Percentiles rank a stretch among this genome's conserved stretches.
Conservation (phyloP, 163 green algal genomes). For the Chlorella variabilis region DNA sequence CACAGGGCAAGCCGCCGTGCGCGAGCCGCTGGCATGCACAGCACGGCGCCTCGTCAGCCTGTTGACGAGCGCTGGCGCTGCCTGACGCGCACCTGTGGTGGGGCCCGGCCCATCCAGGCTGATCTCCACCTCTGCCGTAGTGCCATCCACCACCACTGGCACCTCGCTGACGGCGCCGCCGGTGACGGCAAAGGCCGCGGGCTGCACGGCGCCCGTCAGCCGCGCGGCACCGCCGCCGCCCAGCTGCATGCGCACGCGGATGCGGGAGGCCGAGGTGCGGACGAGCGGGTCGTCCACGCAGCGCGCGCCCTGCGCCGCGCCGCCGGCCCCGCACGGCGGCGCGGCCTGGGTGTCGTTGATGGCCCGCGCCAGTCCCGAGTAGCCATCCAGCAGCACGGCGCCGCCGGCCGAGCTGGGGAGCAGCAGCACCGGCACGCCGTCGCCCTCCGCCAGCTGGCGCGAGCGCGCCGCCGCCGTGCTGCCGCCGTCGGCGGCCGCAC, state of each 20-base stretch:
- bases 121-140: background rate
- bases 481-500: no score
- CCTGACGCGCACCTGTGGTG: background rate
- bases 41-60: no score
- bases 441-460: background rate
- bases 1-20: no score
- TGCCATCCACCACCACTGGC: background rate
- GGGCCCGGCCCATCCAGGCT: background rate
- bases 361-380: conserved; percentile 27
- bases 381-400: conserved; percentile 20
- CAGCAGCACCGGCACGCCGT: background rate
- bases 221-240: background rate
- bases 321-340: conserved; percentile 16
- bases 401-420: background rate
- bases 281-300: conserved; percentile 21
- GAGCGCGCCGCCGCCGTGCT: background rate
- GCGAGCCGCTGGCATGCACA: no score
- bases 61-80: no score
- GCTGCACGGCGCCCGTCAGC: background rate
- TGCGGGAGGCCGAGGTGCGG: background rate
- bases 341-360: background rate
- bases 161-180: background rate
- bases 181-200: background rate
- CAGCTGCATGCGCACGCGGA: background rate
- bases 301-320: no score